Evolutionary conservation across 768 basidiomycete species (phyloP).

Genomic region (Coprinopsis marcescibilis): DNA sequence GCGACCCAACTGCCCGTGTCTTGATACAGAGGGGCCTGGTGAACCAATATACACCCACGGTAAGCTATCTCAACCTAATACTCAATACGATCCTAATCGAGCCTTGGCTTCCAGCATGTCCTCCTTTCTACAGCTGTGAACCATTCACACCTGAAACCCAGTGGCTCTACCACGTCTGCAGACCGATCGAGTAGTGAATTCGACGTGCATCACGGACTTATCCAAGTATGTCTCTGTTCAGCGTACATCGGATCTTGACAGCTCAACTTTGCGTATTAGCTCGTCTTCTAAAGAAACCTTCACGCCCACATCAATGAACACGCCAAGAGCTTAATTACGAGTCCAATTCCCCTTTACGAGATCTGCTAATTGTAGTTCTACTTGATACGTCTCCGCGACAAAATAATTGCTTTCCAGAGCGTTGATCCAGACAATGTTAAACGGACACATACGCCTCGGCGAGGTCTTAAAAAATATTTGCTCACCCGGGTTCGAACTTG

Average conservation of each 20-base stretch:
- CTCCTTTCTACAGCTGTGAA: constrained; percentile 3
- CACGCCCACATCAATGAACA: too few relatives aligned
- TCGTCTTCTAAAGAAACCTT: too few relatives aligned
- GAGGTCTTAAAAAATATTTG: too few relatives aligned
- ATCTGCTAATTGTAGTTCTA: too few relatives aligned
- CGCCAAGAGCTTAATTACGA: too few relatives aligned
- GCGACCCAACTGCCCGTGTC: constrained; percentile 3
- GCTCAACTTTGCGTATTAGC: too few relatives aligned
- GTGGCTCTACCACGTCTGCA: constrained; percentile 4
- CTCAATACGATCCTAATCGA: neutral
- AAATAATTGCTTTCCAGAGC: too few relatives aligned
- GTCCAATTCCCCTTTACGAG: too few relatives aligned
- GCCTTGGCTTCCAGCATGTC: neutral
- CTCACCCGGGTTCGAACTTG: neutral
- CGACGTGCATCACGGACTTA: neutral
- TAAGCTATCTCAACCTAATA: neutral
- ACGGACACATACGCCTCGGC: too few relatives aligned
- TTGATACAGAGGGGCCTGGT: neutral
- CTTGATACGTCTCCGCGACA: too few relatives aligned
- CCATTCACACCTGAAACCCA: neutral
- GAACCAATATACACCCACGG: constrained; percentile 3
- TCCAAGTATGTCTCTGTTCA: neutral
- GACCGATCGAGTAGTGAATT: neutral
- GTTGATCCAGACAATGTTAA: too few relatives aligned
- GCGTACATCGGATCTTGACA: too few relatives aligned